phyloP scores from a whole-genome alignment of 805 yeast species.

The Cyberlindnera euphorbiae region DNA sequence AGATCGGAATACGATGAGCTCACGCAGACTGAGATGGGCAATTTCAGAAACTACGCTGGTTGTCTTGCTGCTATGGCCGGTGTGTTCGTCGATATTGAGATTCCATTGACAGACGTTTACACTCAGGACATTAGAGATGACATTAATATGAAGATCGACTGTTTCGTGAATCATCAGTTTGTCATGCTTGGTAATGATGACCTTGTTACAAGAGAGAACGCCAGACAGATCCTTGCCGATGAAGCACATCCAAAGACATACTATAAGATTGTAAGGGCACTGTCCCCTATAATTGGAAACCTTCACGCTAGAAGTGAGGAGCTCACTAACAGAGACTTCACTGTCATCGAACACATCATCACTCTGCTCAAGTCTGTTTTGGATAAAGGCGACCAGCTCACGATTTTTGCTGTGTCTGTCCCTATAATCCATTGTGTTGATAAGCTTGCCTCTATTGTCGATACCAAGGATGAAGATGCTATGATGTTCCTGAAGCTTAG shows the following conservation, averaged over 20 bases:
- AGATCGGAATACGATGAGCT: conserved; percentile 21
- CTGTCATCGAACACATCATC: conserved; percentile 45
- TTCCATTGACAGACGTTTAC: conserved; percentile 9
- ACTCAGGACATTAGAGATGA: conserved; percentile 25
- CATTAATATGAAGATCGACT: conserved; percentile 35
- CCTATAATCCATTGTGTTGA: conserved; percentile 27
- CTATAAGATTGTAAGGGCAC: conserved; percentile 41
- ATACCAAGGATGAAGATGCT: conserved; percentile 9
- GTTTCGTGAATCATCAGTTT: conserved; percentile 48
- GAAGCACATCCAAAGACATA: conserved; percentile 60
- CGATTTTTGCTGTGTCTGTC: conserved; percentile 30
- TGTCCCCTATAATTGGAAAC: conserved; percentile 34
- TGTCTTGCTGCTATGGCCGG: conserved; percentile 70
- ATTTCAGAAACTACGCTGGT: conserved; percentile 67
- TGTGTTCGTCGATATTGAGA: conserved; percentile 39
- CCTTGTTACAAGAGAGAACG: conserved; percentile 58
- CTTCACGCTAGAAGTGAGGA: conserved; percentile 22
- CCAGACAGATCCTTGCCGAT: conserved; percentile 63
- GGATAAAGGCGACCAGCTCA: conserved; percentile 29
- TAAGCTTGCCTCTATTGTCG: conserved; percentile 17
- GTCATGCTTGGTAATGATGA: conserved; percentile 43
- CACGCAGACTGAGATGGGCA: conserved; percentile 34
- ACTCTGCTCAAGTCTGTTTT: conserved; percentile 39
- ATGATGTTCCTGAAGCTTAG: conserved; percentile 30
- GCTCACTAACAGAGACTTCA: conserved; percentile 27